Conservation (phyloP, 2,329 filamentous ascomycete species). For the Pseudofabraea citricarpa region DNA sequence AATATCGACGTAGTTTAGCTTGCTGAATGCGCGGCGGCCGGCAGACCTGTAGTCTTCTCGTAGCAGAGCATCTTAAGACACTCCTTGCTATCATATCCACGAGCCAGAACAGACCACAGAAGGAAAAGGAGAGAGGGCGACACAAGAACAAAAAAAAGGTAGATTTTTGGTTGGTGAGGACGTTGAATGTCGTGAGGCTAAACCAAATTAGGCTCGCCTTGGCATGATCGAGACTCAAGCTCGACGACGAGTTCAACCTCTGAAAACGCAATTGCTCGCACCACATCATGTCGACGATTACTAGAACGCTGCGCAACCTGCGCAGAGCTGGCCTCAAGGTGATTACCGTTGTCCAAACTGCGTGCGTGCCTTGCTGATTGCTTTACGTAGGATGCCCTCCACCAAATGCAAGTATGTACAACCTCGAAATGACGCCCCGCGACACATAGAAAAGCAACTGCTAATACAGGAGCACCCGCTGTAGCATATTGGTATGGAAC, state of each 20-base stretch:
- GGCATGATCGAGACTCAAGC: slow-evolving; percentile 8
- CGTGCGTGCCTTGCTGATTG: slow-evolving; percentile 30
- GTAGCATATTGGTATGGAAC: slow-evolving; percentile 26
- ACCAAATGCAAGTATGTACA: slow-evolving; percentile 82
- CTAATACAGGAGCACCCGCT: slow-evolving; percentile 13
- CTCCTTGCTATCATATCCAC: slow-evolving; percentile 30
- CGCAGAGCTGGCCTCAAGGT: slow-evolving; percentile 87
- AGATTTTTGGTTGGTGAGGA: not conserved
- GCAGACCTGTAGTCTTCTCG: slow-evolving; percentile 20
- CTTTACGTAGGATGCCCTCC: slow-evolving; percentile 68
- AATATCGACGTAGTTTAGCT: slow-evolving; percentile 23
- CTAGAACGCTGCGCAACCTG: slow-evolving; percentile 81
- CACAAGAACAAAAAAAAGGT: not conserved
- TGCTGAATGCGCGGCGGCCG: slow-evolving; percentile 13
- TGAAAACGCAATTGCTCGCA: slow-evolving; percentile 20
- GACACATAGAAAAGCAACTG: slow-evolving; percentile 12
- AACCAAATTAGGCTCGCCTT: slow-evolving; percentile 14
- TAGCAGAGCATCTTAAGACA: slow-evolving; percentile 26
- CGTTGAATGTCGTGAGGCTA: slow-evolving; percentile 1
- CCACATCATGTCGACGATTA: slow-evolving; percentile 80
- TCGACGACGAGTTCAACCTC: slow-evolving; percentile 8
- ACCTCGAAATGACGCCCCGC: slow-evolving; percentile 15
- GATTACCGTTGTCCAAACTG: slow-evolving; percentile 18
- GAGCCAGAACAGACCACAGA: not conserved
- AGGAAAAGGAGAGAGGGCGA: not conserved